Conservation (phyloP, 495 filamentous ascomycete genomes). For the Penicillium lagena region DNA sequence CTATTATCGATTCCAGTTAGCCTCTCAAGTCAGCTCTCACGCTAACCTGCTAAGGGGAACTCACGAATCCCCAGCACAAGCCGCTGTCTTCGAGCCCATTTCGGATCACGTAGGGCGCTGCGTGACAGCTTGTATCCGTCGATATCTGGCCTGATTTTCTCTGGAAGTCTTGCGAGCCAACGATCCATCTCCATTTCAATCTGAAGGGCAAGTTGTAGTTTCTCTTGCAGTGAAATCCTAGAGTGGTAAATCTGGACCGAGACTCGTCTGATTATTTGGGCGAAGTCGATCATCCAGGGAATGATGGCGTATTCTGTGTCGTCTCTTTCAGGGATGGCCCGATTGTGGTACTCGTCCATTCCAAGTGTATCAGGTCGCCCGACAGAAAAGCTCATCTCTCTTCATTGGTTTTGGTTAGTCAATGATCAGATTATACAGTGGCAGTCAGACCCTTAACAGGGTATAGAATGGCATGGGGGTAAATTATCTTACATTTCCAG, state of each 20-base stretch:
- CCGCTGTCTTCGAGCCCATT: slow-evolving; percentile 32
- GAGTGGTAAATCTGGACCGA: slow-evolving; percentile 39
- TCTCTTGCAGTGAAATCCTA: slow-evolving; percentile 31
- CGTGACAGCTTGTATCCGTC: slow-evolving; percentile 11
- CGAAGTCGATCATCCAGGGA: slow-evolving; percentile 37
- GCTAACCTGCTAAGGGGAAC: background rate
- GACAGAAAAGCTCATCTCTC: slow-evolving; percentile 38
- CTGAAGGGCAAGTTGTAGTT: slow-evolving; percentile 28
- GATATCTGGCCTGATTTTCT: slow-evolving; percentile 28
- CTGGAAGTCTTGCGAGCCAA: slow-evolving; percentile 30
- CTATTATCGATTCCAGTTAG: slow-evolving; percentile 5
- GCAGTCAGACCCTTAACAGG: no score
- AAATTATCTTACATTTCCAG: slow-evolving; percentile 28
- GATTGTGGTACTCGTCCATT: slow-evolving; percentile 39
- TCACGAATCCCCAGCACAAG: slow-evolving; percentile 32
- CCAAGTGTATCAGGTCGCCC: slow-evolving; percentile 36
- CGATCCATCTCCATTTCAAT: slow-evolving; percentile 31
- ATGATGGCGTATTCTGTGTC: slow-evolving; percentile 35
- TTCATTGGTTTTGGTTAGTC: slow-evolving; percentile 2
- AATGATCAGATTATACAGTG: no score
- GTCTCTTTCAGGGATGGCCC: slow-evolving; percentile 30
- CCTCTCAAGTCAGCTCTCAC: background rate
- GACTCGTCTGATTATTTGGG: slow-evolving; percentile 32
- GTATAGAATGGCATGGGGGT: no score
- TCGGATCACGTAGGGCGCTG: slow-evolving; percentile 29